Base-by-base conservation (phyloP, 148 eudicot genomes). In the Suaeda aralocaspica region DNA sequence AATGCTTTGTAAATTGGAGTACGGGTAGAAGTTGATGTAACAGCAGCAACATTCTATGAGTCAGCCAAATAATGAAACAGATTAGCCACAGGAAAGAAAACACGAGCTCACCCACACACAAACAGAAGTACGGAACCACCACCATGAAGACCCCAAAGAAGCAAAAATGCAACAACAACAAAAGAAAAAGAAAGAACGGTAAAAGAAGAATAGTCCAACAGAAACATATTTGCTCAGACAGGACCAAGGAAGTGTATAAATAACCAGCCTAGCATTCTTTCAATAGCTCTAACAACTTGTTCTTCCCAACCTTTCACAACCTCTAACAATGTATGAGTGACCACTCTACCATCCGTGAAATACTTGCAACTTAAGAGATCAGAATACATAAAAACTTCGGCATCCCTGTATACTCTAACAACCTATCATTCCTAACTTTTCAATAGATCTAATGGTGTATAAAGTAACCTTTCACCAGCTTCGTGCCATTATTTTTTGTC, bases 11-110 rank as follows among this genome's bases (percentile, higher is more conserved):
- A 91, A 42, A 94, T 91, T 68, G 99, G 99, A 26, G 96, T 87
- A 59, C 99, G 99, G 49, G 99, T 94, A 56, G 99, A 94, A 61
- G 99, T 94, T 75, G 99, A 94, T 55, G 99, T 91, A 64, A 94
- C 99, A 67, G 99, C 99, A 81, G 82, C 89, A 68, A 94, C 96
- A 78, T 94, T 94, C 97, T 94, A 60, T 72, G 50, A 77, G 56
- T 71, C 28, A 72, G 64, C 33, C 42, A 53, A 55, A 36, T 26
- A 74, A 73, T 24, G 22, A 65, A 73, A 51, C 59, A 31, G 19
- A 60, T 77, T 64, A 76, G 50, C 53, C 22, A 50, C 66, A 50
- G 36, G 34, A 13, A 52, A 34, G 22, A 34, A 1, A 53, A 31
- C 46, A 52, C 34, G 22, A 1, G 4, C n/a, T 22, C 5, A 49